Conservation (phyloP, 2,329 filamentous ascomycete genomes). For the Botrytis fragariae region DNA sequence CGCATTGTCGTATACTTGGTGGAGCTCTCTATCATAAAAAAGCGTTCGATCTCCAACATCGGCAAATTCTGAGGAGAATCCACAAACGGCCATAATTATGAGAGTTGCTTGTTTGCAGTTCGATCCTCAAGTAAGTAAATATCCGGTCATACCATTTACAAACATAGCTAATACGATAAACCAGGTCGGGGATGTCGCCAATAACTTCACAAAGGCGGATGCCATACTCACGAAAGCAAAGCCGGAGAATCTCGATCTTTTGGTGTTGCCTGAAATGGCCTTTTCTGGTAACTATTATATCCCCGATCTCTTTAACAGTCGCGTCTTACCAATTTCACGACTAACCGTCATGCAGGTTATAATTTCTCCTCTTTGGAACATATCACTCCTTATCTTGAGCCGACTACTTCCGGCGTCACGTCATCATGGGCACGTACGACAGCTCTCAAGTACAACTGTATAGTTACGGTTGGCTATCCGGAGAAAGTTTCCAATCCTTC, state of each 20-base stretch:
- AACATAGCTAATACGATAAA: not conserved
- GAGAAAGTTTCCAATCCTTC: conserved; percentile 57
- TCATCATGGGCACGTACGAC: conserved; percentile 69
- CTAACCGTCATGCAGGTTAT: conserved; percentile 49
- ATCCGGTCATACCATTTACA: not conserved
- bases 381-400: conserved; percentile 68
- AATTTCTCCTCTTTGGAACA: conserved; percentile 70
- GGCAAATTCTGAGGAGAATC: not conserved
- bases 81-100: conserved; percentile 46
- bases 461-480: conserved; percentile 71
- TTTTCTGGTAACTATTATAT: conserved; percentile 57
- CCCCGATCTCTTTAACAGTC: not conserved
- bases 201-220: conserved; percentile 69
- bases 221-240: conserved; percentile 55
- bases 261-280: conserved; percentile 74
- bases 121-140: conserved; percentile 54
- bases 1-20: not conserved
- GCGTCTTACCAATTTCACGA: not conserved
- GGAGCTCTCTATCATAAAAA: not conserved
- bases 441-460: conserved; percentile 64
- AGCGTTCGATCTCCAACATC: not conserved
- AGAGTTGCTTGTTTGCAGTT: conserved; percentile 71
- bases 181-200: conserved; percentile 64
- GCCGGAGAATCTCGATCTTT: conserved; percentile 59
- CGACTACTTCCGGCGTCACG: conserved; percentile 60